phyloP scores from a whole-genome alignment of 768 basidiomycete species.

The Termitomyces sp. region DNA sequence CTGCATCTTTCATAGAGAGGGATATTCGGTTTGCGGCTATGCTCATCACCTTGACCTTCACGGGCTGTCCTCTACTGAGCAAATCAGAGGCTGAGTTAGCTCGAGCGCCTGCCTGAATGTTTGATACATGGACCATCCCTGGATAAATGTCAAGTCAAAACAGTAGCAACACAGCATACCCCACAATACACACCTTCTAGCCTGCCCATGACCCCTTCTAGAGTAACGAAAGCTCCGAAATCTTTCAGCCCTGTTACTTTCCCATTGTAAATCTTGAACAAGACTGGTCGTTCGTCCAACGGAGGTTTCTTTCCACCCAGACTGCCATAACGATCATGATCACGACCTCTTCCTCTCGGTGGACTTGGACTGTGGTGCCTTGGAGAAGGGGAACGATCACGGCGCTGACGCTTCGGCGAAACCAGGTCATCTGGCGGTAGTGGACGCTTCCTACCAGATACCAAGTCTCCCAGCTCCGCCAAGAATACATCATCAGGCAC shows the following conservation, averaged over 20 bases:
- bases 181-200: constrained; percentile 71
- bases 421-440: constrained; percentile 42
- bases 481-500: constrained; percentile 77
- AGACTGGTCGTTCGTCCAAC: constrained; percentile 78
- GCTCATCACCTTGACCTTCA: constrained; percentile 97
- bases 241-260: constrained; percentile 85
- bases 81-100: constrained; percentile 87
- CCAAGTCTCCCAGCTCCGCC: constrained; percentile 87
- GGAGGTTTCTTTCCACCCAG: constrained; percentile 34
- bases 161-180: not conserved
- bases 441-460: constrained; percentile 66
- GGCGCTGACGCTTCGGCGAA: constrained; percentile 61
- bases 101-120: constrained; percentile 81
- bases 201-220: constrained; percentile 85
- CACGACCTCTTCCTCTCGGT: constrained; percentile 48
- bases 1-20: constrained; percentile 98
- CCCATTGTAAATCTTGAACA: constrained; percentile 95
- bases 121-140: constrained; percentile 99
- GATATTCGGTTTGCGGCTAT: constrained; percentile 78
- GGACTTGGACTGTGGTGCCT: constrained; percentile 60
- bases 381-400: constrained; percentile 47
- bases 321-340: constrained; percentile 34
- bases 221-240: constrained; percentile 90
- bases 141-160: constrained; percentile 12
- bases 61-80: constrained; percentile 76